A percentile compares a stretch with the other conserved stretches of the same genome.
These are phyloP conservation scores for Chalciporus piperatus DNA, from an alignment of 768 basidiomycete genomes.

Conservation along the genomic window DNA sequence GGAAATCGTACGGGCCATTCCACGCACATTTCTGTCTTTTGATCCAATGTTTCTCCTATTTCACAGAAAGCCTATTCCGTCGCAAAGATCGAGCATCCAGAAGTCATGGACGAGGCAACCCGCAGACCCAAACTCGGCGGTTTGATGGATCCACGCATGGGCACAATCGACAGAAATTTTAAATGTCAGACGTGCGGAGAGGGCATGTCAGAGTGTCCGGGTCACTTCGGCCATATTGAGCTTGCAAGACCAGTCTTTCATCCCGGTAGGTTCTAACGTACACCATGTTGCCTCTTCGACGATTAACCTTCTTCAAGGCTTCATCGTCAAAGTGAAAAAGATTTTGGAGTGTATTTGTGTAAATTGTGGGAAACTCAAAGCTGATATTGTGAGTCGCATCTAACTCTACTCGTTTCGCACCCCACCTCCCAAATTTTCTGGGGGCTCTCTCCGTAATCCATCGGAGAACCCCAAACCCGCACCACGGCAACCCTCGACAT, in stretches of 20 bases:
- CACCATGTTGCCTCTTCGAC: too few species aligned
- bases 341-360: constrained; percentile 98
- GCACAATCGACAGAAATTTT: constrained; percentile 95
- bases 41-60: constrained; percentile 11
- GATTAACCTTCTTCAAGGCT: constrained; percentile 48
- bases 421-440: constrained; percentile 96
- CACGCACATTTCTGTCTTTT: neutral
- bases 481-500: constrained; percentile 70
- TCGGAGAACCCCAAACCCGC: constrained; percentile 94
- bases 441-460: constrained; percentile 91
- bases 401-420: constrained; percentile 87
- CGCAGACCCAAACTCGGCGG: constrained; percentile 91
- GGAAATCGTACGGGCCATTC: constrained; percentile 70
- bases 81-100: constrained; percentile 97
- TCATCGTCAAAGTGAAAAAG: constrained; percentile 99
- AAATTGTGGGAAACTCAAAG: constrained; percentile 97
- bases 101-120: constrained; percentile 95
- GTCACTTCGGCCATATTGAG: constrained; percentile 99
- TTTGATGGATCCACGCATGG: constrained; percentile 97
- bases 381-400: constrained; percentile 90
- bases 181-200: constrained; percentile 99
- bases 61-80: constrained; percentile 96
- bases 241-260: constrained; percentile 96
- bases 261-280: constrained; percentile 60
- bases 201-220: constrained; percentile 99